Conservation (phyloP, 2,329 filamentous ascomycete species). For the Nigrospora sphaerica region DNA sequence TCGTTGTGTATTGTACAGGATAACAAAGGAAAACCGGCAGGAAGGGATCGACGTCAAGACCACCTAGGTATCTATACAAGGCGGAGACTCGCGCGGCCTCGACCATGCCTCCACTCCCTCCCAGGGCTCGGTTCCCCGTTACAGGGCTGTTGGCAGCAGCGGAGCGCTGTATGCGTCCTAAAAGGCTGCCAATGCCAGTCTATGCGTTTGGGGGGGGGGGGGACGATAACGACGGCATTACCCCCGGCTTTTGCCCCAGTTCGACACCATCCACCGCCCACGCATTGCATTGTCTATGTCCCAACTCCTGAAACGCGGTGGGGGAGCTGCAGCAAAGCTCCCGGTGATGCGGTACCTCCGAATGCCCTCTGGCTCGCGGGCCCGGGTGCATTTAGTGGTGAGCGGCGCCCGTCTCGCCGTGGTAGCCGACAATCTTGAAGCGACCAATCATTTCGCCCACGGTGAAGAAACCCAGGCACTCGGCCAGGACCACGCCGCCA, state of each 20-base stretch:
- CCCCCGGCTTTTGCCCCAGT: background rate
- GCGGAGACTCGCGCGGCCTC: background rate
- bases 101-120: background rate
- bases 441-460: constrained; percentile 94
- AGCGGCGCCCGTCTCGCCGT: constrained; percentile 54
- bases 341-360: background rate
- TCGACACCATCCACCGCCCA: background rate
- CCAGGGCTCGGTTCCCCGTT: background rate
- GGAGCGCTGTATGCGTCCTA: background rate
- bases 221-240: background rate
- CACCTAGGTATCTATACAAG: background rate
- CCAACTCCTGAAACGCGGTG: background rate
- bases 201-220: background rate
- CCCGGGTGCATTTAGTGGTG: constrained; percentile 43
- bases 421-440: constrained; percentile 92
- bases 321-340: background rate
- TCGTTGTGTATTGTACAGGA: constrained; percentile 5
- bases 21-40: constrained; percentile 5
- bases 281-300: constrained; percentile 1
- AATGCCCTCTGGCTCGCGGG: background rate
- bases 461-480: constrained; percentile 94
- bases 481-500: constrained; percentile 72
- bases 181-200: constrained; percentile 1
- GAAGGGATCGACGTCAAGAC: background rate
- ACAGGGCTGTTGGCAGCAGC: background rate